A percentile compares a stretch with the other conserved stretches of the same genome.
Conservation (phyloP, 306 rosid species). For the Parietaria judaica region DNA sequence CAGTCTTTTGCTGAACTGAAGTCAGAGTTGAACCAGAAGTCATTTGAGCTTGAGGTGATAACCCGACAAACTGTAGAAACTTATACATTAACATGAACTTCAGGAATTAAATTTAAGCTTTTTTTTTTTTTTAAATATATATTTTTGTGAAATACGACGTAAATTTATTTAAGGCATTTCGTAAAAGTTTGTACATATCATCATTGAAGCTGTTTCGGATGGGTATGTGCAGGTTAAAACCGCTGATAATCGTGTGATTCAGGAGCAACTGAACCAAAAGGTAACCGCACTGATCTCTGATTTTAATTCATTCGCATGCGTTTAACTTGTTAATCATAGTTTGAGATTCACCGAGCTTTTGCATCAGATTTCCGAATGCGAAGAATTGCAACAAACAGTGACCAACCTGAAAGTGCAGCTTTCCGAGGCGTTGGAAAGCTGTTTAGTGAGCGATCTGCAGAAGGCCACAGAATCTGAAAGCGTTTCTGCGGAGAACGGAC, state of each 20-base stretch:
- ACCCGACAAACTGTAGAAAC: not conserved
- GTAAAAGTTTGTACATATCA: not conserved
- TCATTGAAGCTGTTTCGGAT: conserved; percentile 8
- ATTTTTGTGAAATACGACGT: not conserved
- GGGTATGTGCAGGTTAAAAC: conserved; percentile 58
- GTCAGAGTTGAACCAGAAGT: conserved; percentile 76
- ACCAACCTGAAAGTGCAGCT: conserved; percentile 75
- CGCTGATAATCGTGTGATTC: conserved; percentile 92
- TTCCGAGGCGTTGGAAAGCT: conserved; percentile 52
- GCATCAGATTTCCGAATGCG: conserved; percentile 64
- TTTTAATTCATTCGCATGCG: not conserved
- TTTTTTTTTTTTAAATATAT: too few species aligned
- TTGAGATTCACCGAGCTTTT: conserved; percentile 17
- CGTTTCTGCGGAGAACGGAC: conserved; percentile 29
- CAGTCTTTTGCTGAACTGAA: conserved; percentile 72
- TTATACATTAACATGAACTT: not conserved
- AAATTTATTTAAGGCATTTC: conserved; percentile 5
- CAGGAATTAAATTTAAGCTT: not conserved
- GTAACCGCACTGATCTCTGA: conserved; percentile 27
- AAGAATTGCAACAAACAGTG: conserved; percentile 62
- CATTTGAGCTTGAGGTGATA: conserved; percentile 94
- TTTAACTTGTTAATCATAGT: not conserved
- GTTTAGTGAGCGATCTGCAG: conserved; percentile 30
- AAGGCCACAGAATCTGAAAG: conserved; percentile 25
- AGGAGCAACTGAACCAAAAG: conserved; percentile 89